Base-by-base conservation (phyloP, 2,329 filamentous ascomycete species). In the Pseudonectria foliicola region DNA sequence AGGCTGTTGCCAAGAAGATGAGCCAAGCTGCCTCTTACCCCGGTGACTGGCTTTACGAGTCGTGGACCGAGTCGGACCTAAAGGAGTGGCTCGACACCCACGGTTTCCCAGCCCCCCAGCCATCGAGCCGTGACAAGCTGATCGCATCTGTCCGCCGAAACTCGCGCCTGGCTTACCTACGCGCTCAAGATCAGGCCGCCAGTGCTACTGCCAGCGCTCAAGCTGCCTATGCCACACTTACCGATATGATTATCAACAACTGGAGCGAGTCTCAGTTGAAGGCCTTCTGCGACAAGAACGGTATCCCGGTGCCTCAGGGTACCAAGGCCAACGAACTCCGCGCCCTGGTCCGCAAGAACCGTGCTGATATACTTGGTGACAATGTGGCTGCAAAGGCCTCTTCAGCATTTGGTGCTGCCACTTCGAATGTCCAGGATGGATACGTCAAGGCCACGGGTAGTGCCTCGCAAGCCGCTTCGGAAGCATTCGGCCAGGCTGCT, bases 21-120 rank as follows among this genome's bases (percentile, higher is more conserved):
- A 85, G 85, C 41, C 82, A 95, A 63, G 82, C 86, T 11, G 67
- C 77, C 34, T 66, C 78, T n/a, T 96, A 96, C 56, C 92, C 92
- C 24, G 92, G 92, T 26, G 79, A 95, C 66, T 96, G 92, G 92
- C 68, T 96, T 28, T 98, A 95, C 57, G 74, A 80, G 41, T 72
- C 82, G 7, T 98, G 92, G 92, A 82, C 85, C 34, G 85, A 95
- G 46, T 95, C 89, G 46, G 90, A 95, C 32, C 67, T 95, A 44
- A 96, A 96, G 71, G 75, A 85, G 47, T 98, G 85, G 83, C 81
- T 95, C 30, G 92, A 96, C 53, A 81, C 82, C 48, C 79, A 87
- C 48, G 92, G 92, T 33, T 80, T 90, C 61, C 82, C 86, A 10
- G 85, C 77, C 35, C 90, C 92, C 41, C 90, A 96, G 60, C 84